Evolutionary conservation across 208 protist genomes (phyloP), one percentile per base, ranked within the genome.

Genomic region (Crithidia brevicula): DNA sequence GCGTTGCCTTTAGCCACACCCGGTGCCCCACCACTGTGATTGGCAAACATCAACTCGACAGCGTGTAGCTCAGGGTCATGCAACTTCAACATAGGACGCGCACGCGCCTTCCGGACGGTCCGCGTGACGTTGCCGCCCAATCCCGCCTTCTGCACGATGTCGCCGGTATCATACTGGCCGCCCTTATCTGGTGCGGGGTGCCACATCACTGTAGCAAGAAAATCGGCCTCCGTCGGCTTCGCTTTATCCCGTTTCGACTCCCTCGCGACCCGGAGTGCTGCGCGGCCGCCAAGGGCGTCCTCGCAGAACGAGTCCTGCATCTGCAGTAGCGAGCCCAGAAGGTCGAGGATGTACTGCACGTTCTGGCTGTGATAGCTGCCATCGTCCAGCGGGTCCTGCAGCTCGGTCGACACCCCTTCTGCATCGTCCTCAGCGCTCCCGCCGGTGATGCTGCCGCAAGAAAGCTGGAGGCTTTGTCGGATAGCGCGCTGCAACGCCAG

Each of bases 331-430:
- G 69, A 69, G 13, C 86, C 86, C 56, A 94, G 79, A 3, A 86
- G 53, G 28, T 81, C 62, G 46, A 92, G 77, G n/a, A 92, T 69
- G 64, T 72, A 87, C 40, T 67, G 66, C 33, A 94, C 85, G 71
- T 92, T 91, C 45, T 77, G 86, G 45, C 70, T 58, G 58, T 94
- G 86, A 34, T 83, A 77, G 63, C 72, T 79, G 59, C 79, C 75
- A 43, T 86, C 82, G 49, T 88, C 81, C 38, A 89, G 66, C 11
- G 50, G 65, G 53, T 77, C 60, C 63, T 64, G 53, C 22, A 84
- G 56, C 52, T 51, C 58, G 20, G 56, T 57, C 45, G 36, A n/a
- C 7, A 56, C 54, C 20, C 67, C 70, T 0, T 72, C 63, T 18
- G 33, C 43, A 16, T 57, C 57, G n/a, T 51, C 57, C 49, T 22